A percentile compares a stretch with the other conserved stretches of the same genome.
Conservation (phyloP, 805 yeast genomes). For the Alloascoidea africana region DNA sequence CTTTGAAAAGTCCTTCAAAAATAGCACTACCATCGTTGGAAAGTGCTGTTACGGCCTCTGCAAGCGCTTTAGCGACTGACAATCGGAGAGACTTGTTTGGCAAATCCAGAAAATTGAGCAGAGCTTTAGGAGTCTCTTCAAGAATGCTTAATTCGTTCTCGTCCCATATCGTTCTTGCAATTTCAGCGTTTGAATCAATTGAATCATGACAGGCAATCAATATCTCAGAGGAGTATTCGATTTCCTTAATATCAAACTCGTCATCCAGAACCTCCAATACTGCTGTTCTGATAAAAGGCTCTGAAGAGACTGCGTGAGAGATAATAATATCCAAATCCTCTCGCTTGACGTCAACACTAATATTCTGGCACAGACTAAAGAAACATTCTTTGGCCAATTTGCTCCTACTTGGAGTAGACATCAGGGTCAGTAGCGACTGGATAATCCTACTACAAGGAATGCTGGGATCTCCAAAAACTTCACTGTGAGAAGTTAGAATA, state of each 20-base stretch:
- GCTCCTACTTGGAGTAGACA: constrained; percentile 64
- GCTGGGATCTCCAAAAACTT: constrained; percentile 44
- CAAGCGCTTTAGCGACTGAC: constrained; percentile 58
- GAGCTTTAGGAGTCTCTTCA: constrained; percentile 25
- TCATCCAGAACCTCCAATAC: constrained; percentile 75
- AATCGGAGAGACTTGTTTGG: constrained; percentile 53
- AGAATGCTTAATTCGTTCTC: constrained; percentile 48
- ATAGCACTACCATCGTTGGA: constrained; percentile 13
- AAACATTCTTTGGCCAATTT: constrained; percentile 77
- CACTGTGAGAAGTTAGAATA: constrained; percentile 47
- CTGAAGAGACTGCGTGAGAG: constrained; percentile 39
- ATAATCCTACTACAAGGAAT: constrained; percentile 61
- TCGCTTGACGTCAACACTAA: constrained; percentile 42
- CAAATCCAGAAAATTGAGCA: constrained; percentile 35
- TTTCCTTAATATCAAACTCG: constrained; percentile 38
- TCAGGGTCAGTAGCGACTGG: constrained; percentile 42
- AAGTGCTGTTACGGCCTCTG: constrained; percentile 32
- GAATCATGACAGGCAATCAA: constrained; percentile 71
- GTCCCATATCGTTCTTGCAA: constrained; percentile 76
- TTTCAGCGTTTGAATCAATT: constrained; percentile 39
- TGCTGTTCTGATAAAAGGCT: constrained; percentile 59
- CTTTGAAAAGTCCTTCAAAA: constrained; percentile 22
- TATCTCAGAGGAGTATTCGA: constrained; percentile 45
- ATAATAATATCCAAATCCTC: constrained; percentile 47
- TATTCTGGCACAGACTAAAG: constrained; percentile 58